Conservation (phyloP, 2,329 filamentous ascomycete genomes). For the Fusarium foetens region DNA sequence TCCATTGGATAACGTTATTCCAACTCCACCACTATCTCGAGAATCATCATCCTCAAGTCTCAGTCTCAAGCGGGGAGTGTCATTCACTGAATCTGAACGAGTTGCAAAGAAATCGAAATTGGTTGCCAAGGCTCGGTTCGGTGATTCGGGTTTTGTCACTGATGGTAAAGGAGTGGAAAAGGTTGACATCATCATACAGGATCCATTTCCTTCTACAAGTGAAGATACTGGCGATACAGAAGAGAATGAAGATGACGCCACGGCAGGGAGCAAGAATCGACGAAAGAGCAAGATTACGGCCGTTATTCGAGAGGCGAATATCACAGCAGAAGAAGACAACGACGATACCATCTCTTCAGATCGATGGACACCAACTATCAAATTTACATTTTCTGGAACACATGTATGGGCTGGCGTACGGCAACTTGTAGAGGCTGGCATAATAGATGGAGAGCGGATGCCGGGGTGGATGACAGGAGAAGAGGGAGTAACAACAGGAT, state of each 20-base stretch:
- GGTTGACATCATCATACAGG: constrained; percentile 68
- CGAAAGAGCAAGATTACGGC: constrained; percentile 52
- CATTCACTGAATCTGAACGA: constrained; percentile 45
- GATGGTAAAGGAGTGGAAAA: constrained; percentile 72
- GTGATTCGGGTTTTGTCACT: constrained; percentile 63
- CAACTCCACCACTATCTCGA: constrained; percentile 57
- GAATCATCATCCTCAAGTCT: constrained; percentile 45
- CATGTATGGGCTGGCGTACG: constrained; percentile 86
- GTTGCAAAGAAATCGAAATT: constrained; percentile 67
- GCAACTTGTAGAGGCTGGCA: constrained; percentile 78
- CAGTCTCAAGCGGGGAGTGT: constrained; percentile 43
- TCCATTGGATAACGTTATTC: constrained; percentile 64
- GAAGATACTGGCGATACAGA: constrained; percentile 38
- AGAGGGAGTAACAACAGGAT: constrained; percentile 79
- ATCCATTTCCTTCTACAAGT: constrained; percentile 59
- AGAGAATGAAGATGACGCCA: constrained; percentile 26
- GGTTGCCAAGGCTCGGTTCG: constrained; percentile 76
- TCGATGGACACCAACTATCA: constrained; percentile 55
- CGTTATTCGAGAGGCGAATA: constrained; percentile 46
- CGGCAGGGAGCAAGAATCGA: constrained; percentile 17
- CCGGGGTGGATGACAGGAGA: constrained; percentile 93
- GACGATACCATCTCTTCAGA: constrained; percentile 43
- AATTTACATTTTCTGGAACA: constrained; percentile 75
- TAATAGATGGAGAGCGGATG: constrained; percentile 81
- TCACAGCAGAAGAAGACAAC: constrained; percentile 34